Base-by-base conservation (phyloP, 768 basidiomycete species). In the Boletales sp. region DNA sequence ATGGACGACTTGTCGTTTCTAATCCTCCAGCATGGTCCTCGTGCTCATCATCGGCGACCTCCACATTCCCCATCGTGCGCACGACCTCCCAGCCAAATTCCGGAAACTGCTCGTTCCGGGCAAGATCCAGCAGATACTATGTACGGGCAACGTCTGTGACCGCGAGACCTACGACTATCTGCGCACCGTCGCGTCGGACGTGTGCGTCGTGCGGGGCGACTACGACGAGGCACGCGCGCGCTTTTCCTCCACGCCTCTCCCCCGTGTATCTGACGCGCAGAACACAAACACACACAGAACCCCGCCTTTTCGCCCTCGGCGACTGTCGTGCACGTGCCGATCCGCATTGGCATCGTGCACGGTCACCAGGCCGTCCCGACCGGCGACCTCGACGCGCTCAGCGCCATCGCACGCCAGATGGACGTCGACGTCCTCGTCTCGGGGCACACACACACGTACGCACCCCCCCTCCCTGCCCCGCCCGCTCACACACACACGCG, bases 21-120 rank as follows among this genome's bases (percentile, higher is more conserved):
- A 45, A 36, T 55, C 50, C 4, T 54, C 51, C 59, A 68, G 50
- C 55, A 68, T 68, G 66, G 66, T 95, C 84, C 87, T 98, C 56
- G 95, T 99, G 37, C 88, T 98, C 49, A 83, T 97, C 61, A 92
- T 98, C 56, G 95, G 95, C 45, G 97, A 99, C 75, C 81, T 98
- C 18, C 94, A 97, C 69, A 98, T 97, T 63, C 97, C 97, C 1
- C 87, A 91, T 66, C 74, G 90, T 39, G 76, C 74, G 9, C 91
- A 97, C 66, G 97, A 97, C 63, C 80, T 99, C 9, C 94, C 97
- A 0, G 75, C 83, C 13, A 97, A 97, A 72, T 99, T 99, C 74
- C 94, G 95, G 74, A 97, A 97, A 64, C 84, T 98, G 1, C 77
- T 99, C 45, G 86, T 91, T 6, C 90, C 90, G 17, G 97, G 97